These are phyloP conservation scores for Rhodotorula sp. DNA, from an alignment of 1,284 basidiomycete genomes.

Conservation along the genomic window DNA sequence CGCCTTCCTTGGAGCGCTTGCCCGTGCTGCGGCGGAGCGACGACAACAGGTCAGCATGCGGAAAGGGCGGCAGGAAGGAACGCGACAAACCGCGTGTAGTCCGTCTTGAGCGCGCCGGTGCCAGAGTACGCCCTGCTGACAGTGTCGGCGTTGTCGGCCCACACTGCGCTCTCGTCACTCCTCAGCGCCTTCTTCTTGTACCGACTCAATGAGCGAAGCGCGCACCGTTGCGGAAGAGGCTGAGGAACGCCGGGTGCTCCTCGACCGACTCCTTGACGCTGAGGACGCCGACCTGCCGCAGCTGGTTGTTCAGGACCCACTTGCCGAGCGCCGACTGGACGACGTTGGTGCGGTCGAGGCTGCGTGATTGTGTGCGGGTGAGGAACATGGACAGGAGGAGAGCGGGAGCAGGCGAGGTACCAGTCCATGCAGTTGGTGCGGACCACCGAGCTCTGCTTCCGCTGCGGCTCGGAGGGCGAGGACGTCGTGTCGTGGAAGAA, in stretches of 20 bases:
- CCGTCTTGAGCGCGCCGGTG: constrained; percentile 93
- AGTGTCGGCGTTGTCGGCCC: constrained; percentile 95
- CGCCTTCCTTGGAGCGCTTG: constrained; percentile 76
- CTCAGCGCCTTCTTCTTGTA: background rate
- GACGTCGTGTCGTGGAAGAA: constrained; percentile 62
- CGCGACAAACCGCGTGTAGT: constrained; percentile 73
- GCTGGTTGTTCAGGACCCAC: constrained; percentile 77
- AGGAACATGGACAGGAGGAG: background rate
- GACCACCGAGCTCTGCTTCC: constrained; percentile 66
- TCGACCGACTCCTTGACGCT: constrained; percentile 70
- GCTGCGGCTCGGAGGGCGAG: constrained; percentile 57
- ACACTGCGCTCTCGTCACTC: constrained; percentile 63
- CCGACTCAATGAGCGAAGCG: constrained; percentile 26
- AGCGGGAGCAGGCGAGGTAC: constrained; percentile 25
- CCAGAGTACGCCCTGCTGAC: constrained; percentile 92
- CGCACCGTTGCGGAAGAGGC: constrained; percentile 85
- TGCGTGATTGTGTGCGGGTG: constrained; percentile 55
- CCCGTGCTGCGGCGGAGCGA: constrained; percentile 62
- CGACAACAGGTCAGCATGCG: background rate
- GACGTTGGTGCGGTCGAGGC: constrained; percentile 95
- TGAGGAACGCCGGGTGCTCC: constrained; percentile 73
- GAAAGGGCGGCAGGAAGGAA: background rate
- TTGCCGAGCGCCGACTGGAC: constrained; percentile 86
- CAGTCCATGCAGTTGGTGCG: constrained; percentile 73
- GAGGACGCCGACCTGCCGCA: constrained; percentile 71